These are phyloP conservation scores for Syncephalastrum racemosum DNA, from an alignment of 371 early-diverging fungal genomes.

Conservation along the genomic window DNA sequence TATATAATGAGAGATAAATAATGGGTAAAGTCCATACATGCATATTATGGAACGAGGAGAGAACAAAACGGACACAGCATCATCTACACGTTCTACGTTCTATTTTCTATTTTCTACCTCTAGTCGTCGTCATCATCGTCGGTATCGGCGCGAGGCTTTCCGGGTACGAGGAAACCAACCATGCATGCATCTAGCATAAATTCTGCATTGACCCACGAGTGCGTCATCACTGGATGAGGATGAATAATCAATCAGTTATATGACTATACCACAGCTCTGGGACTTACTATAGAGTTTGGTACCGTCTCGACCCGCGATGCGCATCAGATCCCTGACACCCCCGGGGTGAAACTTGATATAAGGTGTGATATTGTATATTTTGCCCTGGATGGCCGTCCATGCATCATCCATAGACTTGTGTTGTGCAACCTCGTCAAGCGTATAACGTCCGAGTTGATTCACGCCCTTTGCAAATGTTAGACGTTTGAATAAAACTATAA, in stretches of 20 bases:
- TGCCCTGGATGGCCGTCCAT: slow-evolving; percentile 93
- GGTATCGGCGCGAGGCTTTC: too few species aligned
- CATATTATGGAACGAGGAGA: too few species aligned
- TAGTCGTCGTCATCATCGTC: too few species aligned
- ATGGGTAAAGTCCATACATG: too few species aligned
- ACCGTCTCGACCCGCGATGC: slow-evolving; percentile 94
- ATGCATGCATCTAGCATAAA: slow-evolving; percentile 80
- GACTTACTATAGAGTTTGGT: slow-evolving; percentile 86
- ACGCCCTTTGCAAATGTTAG: slow-evolving; percentile 50
- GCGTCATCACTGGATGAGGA: slow-evolving; percentile 65
- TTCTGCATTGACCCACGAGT: slow-evolving; percentile 95
- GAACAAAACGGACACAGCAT: too few species aligned
- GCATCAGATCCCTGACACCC: slow-evolving; percentile 81
- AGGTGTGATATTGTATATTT: slow-evolving; percentile 93
- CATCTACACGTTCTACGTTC: too few species aligned
- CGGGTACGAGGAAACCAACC: slow-evolving; percentile 76
- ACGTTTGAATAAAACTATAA: slow-evolving; percentile 1
- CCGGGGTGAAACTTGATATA: slow-evolving; percentile 98
- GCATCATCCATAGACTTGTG: slow-evolving; percentile 83
- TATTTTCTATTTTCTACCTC: too few species aligned
- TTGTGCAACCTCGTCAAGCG: slow-evolving; percentile 73
- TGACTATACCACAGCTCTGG: background rate
- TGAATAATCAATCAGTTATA: background rate
- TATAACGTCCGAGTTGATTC: slow-evolving; percentile 54
- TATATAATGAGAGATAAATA: too few species aligned